Evolutionary conservation across 2,329 filamentous ascomycete species (phyloP), one percentile per base, ranked within the genome.

Genomic region (Polychaeton citri): DNA sequence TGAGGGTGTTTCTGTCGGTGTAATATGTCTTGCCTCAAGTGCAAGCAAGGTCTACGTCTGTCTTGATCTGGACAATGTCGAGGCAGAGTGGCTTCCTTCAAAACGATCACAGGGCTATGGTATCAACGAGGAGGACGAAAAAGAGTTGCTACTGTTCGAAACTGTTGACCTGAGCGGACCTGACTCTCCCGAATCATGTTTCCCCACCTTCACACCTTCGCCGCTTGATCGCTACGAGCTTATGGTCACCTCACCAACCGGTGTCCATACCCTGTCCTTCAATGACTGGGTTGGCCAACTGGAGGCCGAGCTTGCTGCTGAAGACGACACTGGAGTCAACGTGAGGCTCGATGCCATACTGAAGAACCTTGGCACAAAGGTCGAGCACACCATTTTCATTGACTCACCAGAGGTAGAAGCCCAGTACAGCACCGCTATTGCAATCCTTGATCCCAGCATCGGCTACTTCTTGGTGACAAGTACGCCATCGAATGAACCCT

Each of bases 31-130:
- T 7, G 62, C 71, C 12, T 76, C 71, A 3, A 65, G 63, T 21
- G 65, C 62, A 16, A 68, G 68, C 31, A 63, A 70, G 37, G 60
- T 79, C 6, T 70, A 76, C 43, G 53, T 77, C 20, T 76, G 69
- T 41, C 61, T 79, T 19, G 72, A 79, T 44, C 52, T 77, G 20
- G 69, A 76, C 34, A 74, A 73, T 0, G 65, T 79, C 2, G 66
- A 76, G 44, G 74, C 71, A 6, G 69, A 74, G 46, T 79, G 75
- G 75, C 63, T 79, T 6, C 74, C 74, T 15, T 52, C 57, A 12
- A 53, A 55, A 34, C 46, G 53, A 6, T 44, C 45, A 19, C 37
- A 49, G 35, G 38, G 45, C 6, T 44, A 47, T 16, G 45, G 46
- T 6, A 36, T 45, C 10, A 41, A 51, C 21, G 49, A 54, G 18